phyloP scores from a whole-genome alignment of 176 grass and related monocot species.

The Avena atlantica region DNA sequence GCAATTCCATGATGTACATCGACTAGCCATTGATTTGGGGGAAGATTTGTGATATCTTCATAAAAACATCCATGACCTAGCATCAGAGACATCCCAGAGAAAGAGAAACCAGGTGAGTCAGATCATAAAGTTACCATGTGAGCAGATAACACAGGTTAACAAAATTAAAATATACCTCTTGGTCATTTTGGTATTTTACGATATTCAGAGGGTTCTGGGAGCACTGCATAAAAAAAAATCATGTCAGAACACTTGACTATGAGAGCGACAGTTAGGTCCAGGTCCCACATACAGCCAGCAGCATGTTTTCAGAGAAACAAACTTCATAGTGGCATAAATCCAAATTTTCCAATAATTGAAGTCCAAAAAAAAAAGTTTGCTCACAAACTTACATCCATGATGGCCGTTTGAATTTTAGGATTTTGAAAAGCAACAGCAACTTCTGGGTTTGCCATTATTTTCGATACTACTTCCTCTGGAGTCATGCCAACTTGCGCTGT shows the following conservation, averaged over 20 bases:
- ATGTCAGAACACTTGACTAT: constrained; percentile 46
- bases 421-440: constrained; percentile 96
- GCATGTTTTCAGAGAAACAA: not conserved
- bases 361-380: constrained; percentile 27
- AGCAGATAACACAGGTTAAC: not conserved
- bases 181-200: constrained; percentile 96
- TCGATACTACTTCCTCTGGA: constrained; percentile 93
- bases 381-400: constrained; percentile 81
- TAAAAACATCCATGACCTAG: constrained; percentile 98
- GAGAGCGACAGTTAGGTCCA: not conserved
- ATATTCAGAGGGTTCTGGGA: constrained; percentile 98
- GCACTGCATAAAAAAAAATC: constrained; percentile 61
- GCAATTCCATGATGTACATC: not conserved
- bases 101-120: not conserved
- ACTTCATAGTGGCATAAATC: not conserved
- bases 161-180: constrained; percentile 63
- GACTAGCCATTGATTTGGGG: constrained; percentile 82
- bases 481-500: constrained; percentile 94
- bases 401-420: constrained; percentile 97
- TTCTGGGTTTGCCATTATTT: constrained; percentile 98
- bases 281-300: not conserved
- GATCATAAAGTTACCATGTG: not conserved
- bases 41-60: constrained; percentile 97
- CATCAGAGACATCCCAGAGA: constrained; percentile 20
- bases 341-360: not conserved